A percentile compares a stretch with the other conserved stretches of the same genome.
Conservation (phyloP, 257 asterid genomes). For the Parsonsia alboflavescens region DNA sequence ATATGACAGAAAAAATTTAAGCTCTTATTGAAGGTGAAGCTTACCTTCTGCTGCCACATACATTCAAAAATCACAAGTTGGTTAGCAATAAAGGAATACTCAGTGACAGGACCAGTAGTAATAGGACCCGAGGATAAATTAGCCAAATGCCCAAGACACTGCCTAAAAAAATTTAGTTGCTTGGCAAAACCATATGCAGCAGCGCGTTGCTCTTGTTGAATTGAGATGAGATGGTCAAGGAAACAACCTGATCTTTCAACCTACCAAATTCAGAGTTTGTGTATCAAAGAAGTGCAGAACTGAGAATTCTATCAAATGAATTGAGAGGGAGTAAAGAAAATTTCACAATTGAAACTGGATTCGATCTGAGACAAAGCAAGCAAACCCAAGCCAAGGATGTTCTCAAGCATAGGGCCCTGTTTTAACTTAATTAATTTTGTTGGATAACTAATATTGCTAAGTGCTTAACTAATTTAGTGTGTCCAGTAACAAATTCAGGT, state of each 20-base stretch:
- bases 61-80: conserved; percentile 52
- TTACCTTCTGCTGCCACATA: conserved; percentile 94
- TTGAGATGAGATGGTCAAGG: conserved; percentile 65
- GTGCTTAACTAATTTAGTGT: too few relatives aligned
- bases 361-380: too few relatives aligned
- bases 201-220: conserved; percentile 93
- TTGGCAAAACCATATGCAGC: conserved; percentile 52
- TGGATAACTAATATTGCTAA: too few relatives aligned
- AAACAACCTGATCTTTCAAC: conserved; percentile 64
- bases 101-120: conserved; percentile 15
- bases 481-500: too few relatives aligned
- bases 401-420: too few relatives aligned
- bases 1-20: conserved; percentile 1
- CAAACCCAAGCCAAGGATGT: too few relatives aligned
- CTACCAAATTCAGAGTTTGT: conserved; percentile 26
- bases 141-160: conserved; percentile 53
- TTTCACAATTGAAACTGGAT: too few relatives aligned
- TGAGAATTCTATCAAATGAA: background rate
- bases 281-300: background rate
- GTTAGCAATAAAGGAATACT: conserved; percentile 30
- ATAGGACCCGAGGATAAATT: conserved; percentile 46
- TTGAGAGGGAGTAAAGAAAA: background rate
- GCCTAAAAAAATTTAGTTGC: conserved; percentile 53
- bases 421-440: too few relatives aligned
- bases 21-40: conserved; percentile 10